Base-by-base conservation (phyloP, 1,284 basidiomycete species). In the Puccinia polysora region DNA sequence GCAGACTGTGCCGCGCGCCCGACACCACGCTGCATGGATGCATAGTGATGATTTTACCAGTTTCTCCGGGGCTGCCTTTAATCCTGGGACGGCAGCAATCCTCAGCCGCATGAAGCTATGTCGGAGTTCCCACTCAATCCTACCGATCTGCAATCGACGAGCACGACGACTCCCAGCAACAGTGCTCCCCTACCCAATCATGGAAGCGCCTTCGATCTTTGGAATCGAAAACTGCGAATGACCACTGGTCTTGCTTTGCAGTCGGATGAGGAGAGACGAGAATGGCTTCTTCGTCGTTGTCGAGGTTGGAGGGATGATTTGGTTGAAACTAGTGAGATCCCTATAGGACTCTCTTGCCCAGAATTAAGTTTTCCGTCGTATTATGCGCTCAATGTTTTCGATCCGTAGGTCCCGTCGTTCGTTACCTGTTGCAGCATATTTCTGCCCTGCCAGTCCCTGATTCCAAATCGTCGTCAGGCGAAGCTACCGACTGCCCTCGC, bases 341-440 rank as follows among this genome's bases (percentile, higher is more conserved):
- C 4, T 28, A 28, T 15, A 45, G 18, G 25, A 28, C 28, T 32
- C n/a, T 40, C 40, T 30, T 43, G 18, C 47, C n/a, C 23, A n/a
- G 18, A 49, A 23, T 18, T 23, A 5, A 4, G 2, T 32, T 32
- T n/a, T 15, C 15, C 28, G 2, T 32, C 28, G 28, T 8, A 25
- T 6, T 32, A 55, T 15, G 23, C 23, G n/a, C 23, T 40, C 38
- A 40, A 62, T 20, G 36, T 65, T 50, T 53, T 63, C 34, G 14
- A 50, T 23, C 15, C 25, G 14, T 49, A 71, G 69, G 69, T 40
- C 69, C 69, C 28, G 47, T 63, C 0, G 40, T 71, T 25, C 34
- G 69, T 28, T 71, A 60, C 49, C 34, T 71, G 12, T 59, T 71
- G 34, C 59, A 62, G 28, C 69, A 71, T 43, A 50, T 71, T 23